phyloP scores from a whole-genome alignment of 2,329 filamentous ascomycete species.

The Ascochyta rabiei region DNA sequence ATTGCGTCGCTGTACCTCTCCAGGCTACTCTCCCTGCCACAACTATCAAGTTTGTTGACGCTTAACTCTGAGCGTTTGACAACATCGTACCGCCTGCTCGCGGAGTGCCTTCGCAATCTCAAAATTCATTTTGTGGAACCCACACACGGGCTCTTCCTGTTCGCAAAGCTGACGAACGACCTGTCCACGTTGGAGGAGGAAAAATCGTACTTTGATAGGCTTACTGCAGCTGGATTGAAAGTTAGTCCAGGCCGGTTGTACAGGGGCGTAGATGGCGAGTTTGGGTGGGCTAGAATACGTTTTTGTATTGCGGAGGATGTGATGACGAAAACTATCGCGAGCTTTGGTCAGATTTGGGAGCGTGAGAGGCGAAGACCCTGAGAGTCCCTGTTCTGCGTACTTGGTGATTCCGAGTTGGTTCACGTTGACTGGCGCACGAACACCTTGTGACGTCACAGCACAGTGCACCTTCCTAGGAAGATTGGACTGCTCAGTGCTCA shows the following conservation, averaged over 20 bases:
- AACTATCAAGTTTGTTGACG: too few relatives aligned
- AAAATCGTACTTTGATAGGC: too few relatives aligned
- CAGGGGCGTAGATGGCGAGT: constrained; percentile 35
- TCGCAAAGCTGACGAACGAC: too few relatives aligned
- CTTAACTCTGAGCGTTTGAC: too few relatives aligned
- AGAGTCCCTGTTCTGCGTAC: neutral
- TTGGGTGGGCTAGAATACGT: constrained; percentile 38
- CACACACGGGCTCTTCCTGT: too few relatives aligned
- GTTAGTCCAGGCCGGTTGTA: constrained; percentile 26
- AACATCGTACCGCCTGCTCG: too few relatives aligned
- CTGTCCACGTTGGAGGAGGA: too few relatives aligned
- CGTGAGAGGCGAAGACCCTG: neutral
- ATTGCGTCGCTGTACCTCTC: constrained; percentile 29
- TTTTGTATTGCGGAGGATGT: constrained; percentile 25
- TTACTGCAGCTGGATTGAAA: constrained; percentile 18
- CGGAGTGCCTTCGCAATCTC: too few relatives aligned
- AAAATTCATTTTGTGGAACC: too few relatives aligned
- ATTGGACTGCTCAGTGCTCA: neutral
- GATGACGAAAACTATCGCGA: constrained; percentile 24
- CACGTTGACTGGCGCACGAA: neutral
- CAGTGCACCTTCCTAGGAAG: neutral
- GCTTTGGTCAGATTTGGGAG: neutral
- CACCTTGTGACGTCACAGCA: neutral
- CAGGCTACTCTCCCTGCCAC: neutral
- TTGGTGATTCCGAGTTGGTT: too few relatives aligned